These are phyloP conservation scores for Usnea hakonensis DNA, from an alignment of 495 filamentous ascomycete genomes.

Conservation along the genomic window DNA sequence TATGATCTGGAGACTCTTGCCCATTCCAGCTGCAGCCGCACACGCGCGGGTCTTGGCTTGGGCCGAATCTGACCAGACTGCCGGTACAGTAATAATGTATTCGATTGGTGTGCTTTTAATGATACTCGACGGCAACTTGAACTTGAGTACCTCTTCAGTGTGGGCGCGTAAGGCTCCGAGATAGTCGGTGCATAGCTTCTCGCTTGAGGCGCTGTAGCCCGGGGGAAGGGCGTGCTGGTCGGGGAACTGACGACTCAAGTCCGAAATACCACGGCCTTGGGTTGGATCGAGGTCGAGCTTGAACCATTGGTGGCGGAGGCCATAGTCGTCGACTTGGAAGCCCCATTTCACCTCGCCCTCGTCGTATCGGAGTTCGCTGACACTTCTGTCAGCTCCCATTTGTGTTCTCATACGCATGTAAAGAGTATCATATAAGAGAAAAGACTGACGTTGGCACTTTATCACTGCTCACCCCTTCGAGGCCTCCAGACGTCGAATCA, in stretches of 20 bases:
- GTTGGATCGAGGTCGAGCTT: constrained; percentile 39
- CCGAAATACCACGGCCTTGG: constrained; percentile 20
- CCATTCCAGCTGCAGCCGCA: constrained; percentile 63
- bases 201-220: constrained; percentile 48
- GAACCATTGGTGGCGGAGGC: constrained; percentile 44
- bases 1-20: constrained; percentile 57
- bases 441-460: constrained; percentile 32
- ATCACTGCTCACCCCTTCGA: constrained; percentile 32
- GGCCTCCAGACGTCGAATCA: constrained; percentile 21
- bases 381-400: background rate
- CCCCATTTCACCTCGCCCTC: constrained; percentile 41
- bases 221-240: constrained; percentile 21
- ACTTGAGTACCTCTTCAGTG: constrained; percentile 24
- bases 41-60: constrained; percentile 59
- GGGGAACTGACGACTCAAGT: constrained; percentile 16
- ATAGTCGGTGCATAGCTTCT: constrained; percentile 64
- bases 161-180: constrained; percentile 39
- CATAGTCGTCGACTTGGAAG: constrained; percentile 39
- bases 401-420: background rate
- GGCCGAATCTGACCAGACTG: constrained; percentile 68
- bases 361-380: constrained; percentile 31
- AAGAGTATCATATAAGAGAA: background rate
- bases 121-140: constrained; percentile 53
- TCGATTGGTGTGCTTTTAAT: constrained; percentile 56
- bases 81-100: constrained; percentile 55